These are phyloP conservation scores for Thalia dealbata DNA, from an alignment of 176 grass and related monocot genomes.

Conservation along the genomic window DNA sequence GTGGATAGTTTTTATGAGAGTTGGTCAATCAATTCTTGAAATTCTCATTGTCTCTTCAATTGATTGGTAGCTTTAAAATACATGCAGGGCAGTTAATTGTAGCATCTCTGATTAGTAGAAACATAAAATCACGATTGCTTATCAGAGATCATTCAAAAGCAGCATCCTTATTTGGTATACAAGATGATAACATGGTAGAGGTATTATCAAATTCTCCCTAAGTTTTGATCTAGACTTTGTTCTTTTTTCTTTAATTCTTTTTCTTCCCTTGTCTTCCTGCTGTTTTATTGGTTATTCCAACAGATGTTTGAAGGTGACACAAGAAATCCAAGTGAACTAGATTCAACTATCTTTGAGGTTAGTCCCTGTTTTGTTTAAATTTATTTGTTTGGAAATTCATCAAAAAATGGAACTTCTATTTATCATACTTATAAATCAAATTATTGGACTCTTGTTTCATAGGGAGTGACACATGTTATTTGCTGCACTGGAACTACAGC, in stretches of 20 bases:
- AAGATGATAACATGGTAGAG: slow-evolving; percentile 53
- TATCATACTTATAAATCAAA: slow-evolving; percentile 48
- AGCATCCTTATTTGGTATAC: slow-evolving; percentile 59
- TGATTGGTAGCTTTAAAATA: slow-evolving; percentile 1
- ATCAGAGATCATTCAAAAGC: slow-evolving; percentile 76
- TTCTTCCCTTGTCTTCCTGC: background rate
- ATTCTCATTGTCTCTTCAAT: background rate
- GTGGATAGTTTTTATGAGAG: no score
- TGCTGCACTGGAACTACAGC: slow-evolving; percentile 94
- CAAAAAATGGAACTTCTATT: slow-evolving; percentile 2
- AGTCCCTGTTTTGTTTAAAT: slow-evolving; percentile 2
- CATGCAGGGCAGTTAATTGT: slow-evolving; percentile 81
- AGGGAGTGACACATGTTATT: slow-evolving; percentile 95
- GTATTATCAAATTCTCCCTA: slow-evolving; percentile 13
- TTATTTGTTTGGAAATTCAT: slow-evolving; percentile 12
- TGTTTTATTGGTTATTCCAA: slow-evolving; percentile 16
- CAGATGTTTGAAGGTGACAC: slow-evolving; percentile 66
- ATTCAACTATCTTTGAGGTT: slow-evolving; percentile 81
- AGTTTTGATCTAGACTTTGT: background rate
- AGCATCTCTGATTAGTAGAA: slow-evolving; percentile 74
- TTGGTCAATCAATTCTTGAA: background rate
- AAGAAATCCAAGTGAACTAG: slow-evolving; percentile 52
- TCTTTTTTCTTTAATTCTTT: background rate
- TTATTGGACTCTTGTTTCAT: slow-evolving; percentile 75
- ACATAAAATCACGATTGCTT: slow-evolving; percentile 65